A percentile compares a stretch with the other conserved stretches of the same genome.
Evolutionary conservation across 371 early-diverging fungal species (phyloP).

Genomic region (Sporodiniella umbellata): DNA sequence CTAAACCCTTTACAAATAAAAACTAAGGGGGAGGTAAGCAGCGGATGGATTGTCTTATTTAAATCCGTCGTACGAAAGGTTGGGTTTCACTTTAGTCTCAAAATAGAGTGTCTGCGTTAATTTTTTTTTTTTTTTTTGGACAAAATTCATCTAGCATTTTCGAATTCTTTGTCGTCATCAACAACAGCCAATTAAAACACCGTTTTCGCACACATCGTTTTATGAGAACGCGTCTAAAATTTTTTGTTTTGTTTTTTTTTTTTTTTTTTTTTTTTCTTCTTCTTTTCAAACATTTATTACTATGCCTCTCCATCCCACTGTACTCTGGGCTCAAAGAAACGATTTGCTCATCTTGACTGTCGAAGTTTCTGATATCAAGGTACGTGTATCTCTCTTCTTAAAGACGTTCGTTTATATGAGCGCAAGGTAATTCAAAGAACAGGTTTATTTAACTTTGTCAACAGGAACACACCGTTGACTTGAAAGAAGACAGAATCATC

Average conservation of each 20-base stretch:
- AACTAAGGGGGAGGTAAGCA: too few species aligned
- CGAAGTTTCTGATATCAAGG: constrained; percentile 72
- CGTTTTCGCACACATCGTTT: not conserved
- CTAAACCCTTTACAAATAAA: too few species aligned
- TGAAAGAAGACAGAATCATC: constrained; percentile 47
- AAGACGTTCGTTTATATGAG: not conserved
- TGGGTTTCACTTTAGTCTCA: too few species aligned
- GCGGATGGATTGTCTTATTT: too few species aligned
- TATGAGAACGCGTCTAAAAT: not conserved
- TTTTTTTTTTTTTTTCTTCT: constrained; percentile 1
- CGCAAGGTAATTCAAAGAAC: not conserved
- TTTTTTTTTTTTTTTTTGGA: too few species aligned
- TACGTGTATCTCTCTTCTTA: too few species aligned
- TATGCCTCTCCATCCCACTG: constrained; percentile 62
- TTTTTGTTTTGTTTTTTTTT: too few species aligned
- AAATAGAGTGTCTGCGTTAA: too few species aligned
- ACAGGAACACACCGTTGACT: constrained; percentile 21
- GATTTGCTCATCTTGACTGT: constrained; percentile 85
- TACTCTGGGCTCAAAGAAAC: constrained; percentile 92
- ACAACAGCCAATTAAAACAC: not conserved
- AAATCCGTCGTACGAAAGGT: too few species aligned
- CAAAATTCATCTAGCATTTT: too few species aligned
- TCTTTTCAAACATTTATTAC: not conserved
- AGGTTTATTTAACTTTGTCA: too few species aligned
- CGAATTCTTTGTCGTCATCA: too few species aligned